Percentiles rank a stretch among this genome's conserved stretches.
These are phyloP conservation scores for Ascosphaera aggregata DNA, from an alignment of 2,329 filamentous ascomycete genomes.

Conservation along the genomic window DNA sequence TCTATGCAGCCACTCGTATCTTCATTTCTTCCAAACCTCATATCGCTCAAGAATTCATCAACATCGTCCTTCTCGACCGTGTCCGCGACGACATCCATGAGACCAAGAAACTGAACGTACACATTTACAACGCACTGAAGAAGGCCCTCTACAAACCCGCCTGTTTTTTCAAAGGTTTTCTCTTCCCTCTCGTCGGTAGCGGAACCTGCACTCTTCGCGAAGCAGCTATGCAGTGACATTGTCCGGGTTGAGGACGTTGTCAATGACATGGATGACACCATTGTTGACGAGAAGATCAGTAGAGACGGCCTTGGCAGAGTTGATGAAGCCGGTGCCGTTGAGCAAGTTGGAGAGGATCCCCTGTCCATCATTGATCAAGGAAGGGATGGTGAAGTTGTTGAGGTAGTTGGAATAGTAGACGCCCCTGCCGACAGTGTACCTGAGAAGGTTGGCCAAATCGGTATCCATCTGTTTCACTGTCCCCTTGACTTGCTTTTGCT, in stretches of 20 bases:
- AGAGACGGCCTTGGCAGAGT: slow-evolving; percentile 28
- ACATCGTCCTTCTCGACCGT: slow-evolving; percentile 64
- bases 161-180: slow-evolving; percentile 88
- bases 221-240: slow-evolving; percentile 71
- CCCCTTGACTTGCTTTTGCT: background rate
- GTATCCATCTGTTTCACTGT: slow-evolving; percentile 7
- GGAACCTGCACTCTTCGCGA: slow-evolving; percentile 83
- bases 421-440: slow-evolving; percentile 39
- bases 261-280: slow-evolving; percentile 32
- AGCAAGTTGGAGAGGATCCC: slow-evolving; percentile 22
- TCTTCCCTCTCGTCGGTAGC: slow-evolving; percentile 69
- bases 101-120: slow-evolving; percentile 83
- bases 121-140: slow-evolving; percentile 84
- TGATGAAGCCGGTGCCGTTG: slow-evolving; percentile 23
- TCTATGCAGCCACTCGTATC: slow-evolving; percentile 74
- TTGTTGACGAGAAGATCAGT: slow-evolving; percentile 29
- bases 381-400: slow-evolving; percentile 15
- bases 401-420: slow-evolving; percentile 29
- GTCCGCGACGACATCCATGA: slow-evolving; percentile 91
- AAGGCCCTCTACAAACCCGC: slow-evolving; percentile 84
- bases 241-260: slow-evolving; percentile 58
- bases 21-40: slow-evolving; percentile 69
- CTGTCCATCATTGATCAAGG: slow-evolving; percentile 21
- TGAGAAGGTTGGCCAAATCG: slow-evolving; percentile 29
- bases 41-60: slow-evolving; percentile 64